Evolutionary conservation across 2,329 filamentous ascomycete species (phyloP).

Genomic region (Macroventuria anomochaeta): DNA sequence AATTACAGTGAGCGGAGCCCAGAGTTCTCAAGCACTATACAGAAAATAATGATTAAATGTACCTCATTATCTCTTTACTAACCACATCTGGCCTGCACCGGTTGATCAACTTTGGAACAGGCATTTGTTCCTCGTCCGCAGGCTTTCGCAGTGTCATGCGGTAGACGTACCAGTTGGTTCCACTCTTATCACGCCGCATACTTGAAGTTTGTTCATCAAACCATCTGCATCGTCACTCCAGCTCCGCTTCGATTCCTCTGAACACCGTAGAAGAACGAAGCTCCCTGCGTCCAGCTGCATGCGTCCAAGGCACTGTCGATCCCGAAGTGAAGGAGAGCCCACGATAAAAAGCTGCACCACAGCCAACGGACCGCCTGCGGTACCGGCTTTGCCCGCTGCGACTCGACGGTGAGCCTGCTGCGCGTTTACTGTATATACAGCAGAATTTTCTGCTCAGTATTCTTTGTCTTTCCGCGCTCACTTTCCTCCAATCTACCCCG

Average conservation of each 20-base stretch:
- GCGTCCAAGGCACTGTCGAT: not conserved
- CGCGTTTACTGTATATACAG: not conserved
- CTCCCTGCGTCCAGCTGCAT: not conserved
- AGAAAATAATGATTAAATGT: not conserved
- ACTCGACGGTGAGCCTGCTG: too few species aligned
- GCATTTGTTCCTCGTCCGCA: too few species aligned
- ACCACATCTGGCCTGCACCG: not conserved
- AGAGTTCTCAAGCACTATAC: not conserved
- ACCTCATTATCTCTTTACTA: not conserved
- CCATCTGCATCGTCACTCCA: too few species aligned
- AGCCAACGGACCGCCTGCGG: not conserved
- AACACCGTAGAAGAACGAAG: too few species aligned
- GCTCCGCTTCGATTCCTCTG: too few species aligned
- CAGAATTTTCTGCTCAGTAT: too few species aligned
- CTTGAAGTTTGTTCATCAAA: too few species aligned
- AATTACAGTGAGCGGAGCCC: constrained; percentile 1
- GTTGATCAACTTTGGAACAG: not conserved
- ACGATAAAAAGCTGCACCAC: not conserved
- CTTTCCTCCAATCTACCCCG: too few species aligned
- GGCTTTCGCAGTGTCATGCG: too few species aligned
- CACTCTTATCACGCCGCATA: too few species aligned
- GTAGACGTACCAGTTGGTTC: too few species aligned
- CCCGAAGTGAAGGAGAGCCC: not conserved
- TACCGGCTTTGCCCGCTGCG: not conserved
- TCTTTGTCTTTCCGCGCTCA: not conserved